Conservation (phyloP, 768 basidiomycete genomes). For the Rhodosporidiobolus odoratus region DNA sequence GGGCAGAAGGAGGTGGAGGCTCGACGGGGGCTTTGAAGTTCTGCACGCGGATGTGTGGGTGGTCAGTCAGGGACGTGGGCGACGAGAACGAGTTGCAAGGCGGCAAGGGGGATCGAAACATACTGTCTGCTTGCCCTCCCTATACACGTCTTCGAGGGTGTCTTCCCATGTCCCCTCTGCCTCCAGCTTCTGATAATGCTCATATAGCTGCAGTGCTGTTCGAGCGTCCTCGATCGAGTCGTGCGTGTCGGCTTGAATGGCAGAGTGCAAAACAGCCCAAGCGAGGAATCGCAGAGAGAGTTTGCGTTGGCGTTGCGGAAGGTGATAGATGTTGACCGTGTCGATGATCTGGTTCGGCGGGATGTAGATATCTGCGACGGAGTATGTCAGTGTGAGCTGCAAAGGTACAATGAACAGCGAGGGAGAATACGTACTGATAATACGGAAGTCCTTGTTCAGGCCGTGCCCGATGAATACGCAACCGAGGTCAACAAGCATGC, state of each 20-base stretch:
- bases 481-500: constrained; percentile 83
- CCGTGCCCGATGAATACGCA: constrained; percentile 98
- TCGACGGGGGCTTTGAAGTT: constrained; percentile 34
- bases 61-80: no score
- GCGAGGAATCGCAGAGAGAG: constrained; percentile 86
- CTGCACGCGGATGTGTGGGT: background rate
- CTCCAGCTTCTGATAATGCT: constrained; percentile 65
- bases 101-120: background rate
- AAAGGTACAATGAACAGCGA: background rate
- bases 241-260: constrained; percentile 89
- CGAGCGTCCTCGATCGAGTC: constrained; percentile 98
- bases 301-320: constrained; percentile 72
- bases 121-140: constrained; percentile 47
- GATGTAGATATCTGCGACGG: constrained; percentile 75
- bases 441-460: constrained; percentile 92
- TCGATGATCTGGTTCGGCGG: constrained; percentile 94
- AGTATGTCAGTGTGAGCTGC: background rate
- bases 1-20: constrained; percentile 1
- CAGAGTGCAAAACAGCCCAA: constrained; percentile 85
- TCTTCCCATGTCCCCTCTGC: constrained; percentile 72
- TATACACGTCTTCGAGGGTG: constrained; percentile 63
- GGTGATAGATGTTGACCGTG: constrained; percentile 93
- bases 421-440: constrained; percentile 70
- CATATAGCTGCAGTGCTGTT: constrained; percentile 76
- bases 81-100: background rate